Evolutionary conservation across 208 protist species (phyloP), one percentile per base, ranked within the genome.

Genomic region (Giardia muris): DNA sequence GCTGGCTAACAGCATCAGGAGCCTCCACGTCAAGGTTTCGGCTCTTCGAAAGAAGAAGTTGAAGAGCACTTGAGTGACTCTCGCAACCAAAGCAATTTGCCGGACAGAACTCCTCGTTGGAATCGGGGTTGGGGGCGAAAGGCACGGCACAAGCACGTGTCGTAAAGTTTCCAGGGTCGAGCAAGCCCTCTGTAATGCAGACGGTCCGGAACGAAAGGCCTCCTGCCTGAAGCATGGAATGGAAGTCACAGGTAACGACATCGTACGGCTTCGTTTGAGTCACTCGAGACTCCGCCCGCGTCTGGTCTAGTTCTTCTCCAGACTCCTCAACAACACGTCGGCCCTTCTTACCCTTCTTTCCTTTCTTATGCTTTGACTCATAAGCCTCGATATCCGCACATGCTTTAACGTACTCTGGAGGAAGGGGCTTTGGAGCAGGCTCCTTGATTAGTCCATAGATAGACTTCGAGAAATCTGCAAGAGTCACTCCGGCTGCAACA

Each of bases 261-360:
- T 76, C 57, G 57, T 76, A 76, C 57, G 57, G 57, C 57, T 76
- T 76, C 57, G 57, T 76, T 30, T 76, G 57, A 76, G 57, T 76
- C 57, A 76, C 57, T 30, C 57, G 57, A 76, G 57, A 30, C 30
- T 76, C 57, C 19, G 30, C 10, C 19, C 30, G 30, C 19, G 10
- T 76, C 57, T 76, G 57, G 19, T 76, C 57, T 76, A 39, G 19
- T 39, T 10, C 57, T 30, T 76, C 19, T 39, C 30, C 57, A 76
- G 10, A 10, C 30, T 76, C 57, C 30, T 76, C 57, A 39, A 76
- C 57, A 10, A 76, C 57, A 10, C 30, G 10, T 30, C 30, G 10
- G 30, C 19, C 10, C 19, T 30, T 10, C 30, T 76, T 76, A 39
- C 57, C 57, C 30, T 76, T 76, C 57, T 76, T 76, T 76, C 57